Base-by-base conservation (phyloP, 2,329 filamentous ascomycete species). In the Neonectria magnoliae region DNA sequence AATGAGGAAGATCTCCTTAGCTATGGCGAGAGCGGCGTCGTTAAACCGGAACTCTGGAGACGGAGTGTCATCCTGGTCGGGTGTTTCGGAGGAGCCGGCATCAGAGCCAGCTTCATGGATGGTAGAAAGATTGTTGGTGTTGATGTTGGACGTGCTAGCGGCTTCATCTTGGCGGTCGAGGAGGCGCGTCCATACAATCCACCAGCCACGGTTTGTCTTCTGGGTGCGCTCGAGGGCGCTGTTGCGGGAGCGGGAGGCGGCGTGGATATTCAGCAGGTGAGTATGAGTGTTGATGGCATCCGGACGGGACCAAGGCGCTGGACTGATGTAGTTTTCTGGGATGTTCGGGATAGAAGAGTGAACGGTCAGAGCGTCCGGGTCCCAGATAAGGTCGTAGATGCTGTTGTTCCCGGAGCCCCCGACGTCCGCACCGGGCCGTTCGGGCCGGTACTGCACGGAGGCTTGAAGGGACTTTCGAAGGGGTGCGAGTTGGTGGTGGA, bases 291-390 rank as follows among this genome's bases (percentile, higher is more conserved):
- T 90, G 62, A 91, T 76, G 3, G 90, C 89, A 73, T 91, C 90
- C 18, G 84, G 80, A 9, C 88, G 83, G 10, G 86, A 85, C 89
- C 89, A 91, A 0, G 75, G 66, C 10, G 77, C 75, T 14, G 68
- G 60, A 45, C 68, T 62, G 42, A 66, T 41, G 57, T 76, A 69
- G 55, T 70, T 82, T 20, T 87, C 84, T 5, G 88, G 88, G 47
- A 91, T 91, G 69, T 85, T 88, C n/a, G 89, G 89, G 48, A 91
- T 85, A 1, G 87, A 89, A n/a, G 86, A 89, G 68, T 88, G 86
- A 4, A 90, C 79, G 0, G 85, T 88, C 61, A 89, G 77, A 1
- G 81, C 77, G 57, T 78, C 75, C 0, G 88, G 84, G 63, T 91
- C 88, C 85, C 87, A 91, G 58, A 91, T 79, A 9, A 91, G 81